Evolutionary conservation across 257 asterid species (phyloP), one percentile per base, ranked within the genome.

Genomic region (Verbascum thapsus): DNA sequence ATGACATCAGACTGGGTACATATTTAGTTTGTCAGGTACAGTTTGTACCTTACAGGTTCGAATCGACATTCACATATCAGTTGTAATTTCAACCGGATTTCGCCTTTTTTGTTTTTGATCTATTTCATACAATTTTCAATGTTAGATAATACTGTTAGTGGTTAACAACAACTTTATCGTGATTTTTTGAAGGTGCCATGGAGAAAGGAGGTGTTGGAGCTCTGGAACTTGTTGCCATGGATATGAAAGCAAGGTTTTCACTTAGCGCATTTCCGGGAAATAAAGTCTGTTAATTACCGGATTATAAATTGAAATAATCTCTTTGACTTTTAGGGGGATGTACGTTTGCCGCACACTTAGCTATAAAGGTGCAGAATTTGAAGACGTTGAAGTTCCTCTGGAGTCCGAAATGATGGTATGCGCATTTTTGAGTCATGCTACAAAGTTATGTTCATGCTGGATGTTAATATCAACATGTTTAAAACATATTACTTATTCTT

Each of bases 181-280:
- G 63, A 52, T 63, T 76, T 43, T 59, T 62, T 60, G 56, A 71
- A 94, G 99, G 81, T 80, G 83, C 96, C 37, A 74, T 94, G 88
- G 96, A 87, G 67, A 90, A 90, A 81, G 97, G 99, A 64, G 97
- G 99, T 67, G 97, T 94, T 74, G 99, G 99, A 80, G 99, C 99
- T 61, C 80, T 94, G 68, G 99, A 94, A 72, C 99, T 90, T 72
- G 99, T 90, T 76, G 99, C 99, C 55, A 94, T 94, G 99, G 99
- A 90, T 81, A 94, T 94, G 99, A 94, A 94, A 94, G 96, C 99
- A 71, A 87, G 97, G 95, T 90, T 56, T 55, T 48, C 34, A 38
- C 40, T 60, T 63, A 51, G 68, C 53, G 22, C 59, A 63, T 74
- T 41, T 72, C 15, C 58, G 9, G 47, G 48, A 19, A 49, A 54